Conservation (phyloP, 805 yeast species). For the Sugiyamaella chiloensis region DNA sequence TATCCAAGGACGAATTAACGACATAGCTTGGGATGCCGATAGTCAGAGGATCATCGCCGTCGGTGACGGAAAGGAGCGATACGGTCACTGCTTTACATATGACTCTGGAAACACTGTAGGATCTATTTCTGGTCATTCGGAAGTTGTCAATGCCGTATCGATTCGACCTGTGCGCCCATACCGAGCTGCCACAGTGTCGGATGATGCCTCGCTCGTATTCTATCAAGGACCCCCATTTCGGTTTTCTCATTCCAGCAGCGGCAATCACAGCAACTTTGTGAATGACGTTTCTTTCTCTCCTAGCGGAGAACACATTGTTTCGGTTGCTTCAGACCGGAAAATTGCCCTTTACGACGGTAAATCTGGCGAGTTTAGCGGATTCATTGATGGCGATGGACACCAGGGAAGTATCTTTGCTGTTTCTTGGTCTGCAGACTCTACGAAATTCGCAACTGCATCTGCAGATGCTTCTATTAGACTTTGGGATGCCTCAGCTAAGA, state of each 20-base stretch:
- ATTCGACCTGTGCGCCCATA: conserved; percentile 86
- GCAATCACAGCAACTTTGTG: conserved; percentile 72
- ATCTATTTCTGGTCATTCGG: conserved; percentile 89
- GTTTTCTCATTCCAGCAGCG: conserved; percentile 68
- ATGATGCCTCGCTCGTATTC: conserved; percentile 81
- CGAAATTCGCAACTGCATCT: conserved; percentile 69
- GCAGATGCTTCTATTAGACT: conserved; percentile 75
- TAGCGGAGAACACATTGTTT: conserved; percentile 67
- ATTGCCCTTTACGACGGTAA: conserved; percentile 82
- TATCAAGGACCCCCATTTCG: conserved; percentile 93
- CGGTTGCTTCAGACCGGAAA: conserved; percentile 82
- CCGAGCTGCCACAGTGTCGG: conserved; percentile 89
- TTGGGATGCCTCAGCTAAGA: conserved; percentile 49
- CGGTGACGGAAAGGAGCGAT: conserved; percentile 88
- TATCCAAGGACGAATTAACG: conserved; percentile 75
- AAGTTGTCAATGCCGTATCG: conserved; percentile 76
- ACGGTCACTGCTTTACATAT: conserved; percentile 88
- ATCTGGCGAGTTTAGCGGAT: conserved; percentile 66
- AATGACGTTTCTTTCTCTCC: conserved; percentile 81
- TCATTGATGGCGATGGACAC: conserved; percentile 46
- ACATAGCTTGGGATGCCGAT: conserved; percentile 91
- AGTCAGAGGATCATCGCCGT: conserved; percentile 84
- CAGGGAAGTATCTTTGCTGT: conserved; percentile 79
- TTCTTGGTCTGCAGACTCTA: conserved; percentile 59
- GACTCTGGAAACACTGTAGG: conserved; percentile 98